Base-by-base conservation (phyloP, 257 asterid species). In the Leptodermis oblonga region DNA sequence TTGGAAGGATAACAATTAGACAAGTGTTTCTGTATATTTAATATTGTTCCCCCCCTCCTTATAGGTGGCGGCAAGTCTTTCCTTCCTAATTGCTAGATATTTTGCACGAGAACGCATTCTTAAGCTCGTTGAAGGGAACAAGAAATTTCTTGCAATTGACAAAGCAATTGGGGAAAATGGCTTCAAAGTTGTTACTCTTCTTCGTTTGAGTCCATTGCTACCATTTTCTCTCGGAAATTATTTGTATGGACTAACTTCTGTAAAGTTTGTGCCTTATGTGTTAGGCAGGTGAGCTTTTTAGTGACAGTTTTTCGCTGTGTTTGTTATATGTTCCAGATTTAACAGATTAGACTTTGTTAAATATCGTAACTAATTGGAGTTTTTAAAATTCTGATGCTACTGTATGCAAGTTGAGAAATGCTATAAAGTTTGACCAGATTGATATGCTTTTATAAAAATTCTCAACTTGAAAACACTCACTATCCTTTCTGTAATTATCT, bases 81-180 rank as follows among this genome's bases (percentile, higher is more conserved):
- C 97, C 20, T 93, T 93, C 83, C 84, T 93, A 53, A 93, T 93
- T 53, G 99, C 97, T 68, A 88, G 99, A 81, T 93, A 93, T 86
- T 93, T 90, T 84, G 99, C 97, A 46, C 97, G 99, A 20, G 97
- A 90, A 71, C 86, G 99, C 37, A 90, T 93, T 77, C 96, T 93
- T 60, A 93, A 93, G 88, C 82, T 93, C 34, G 99, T 93, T 8
- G 96, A 91, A 85, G 99, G 96, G 70, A 93, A 93, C 78, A 89
- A 89, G 82, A 89, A 90, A 68, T 90, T 93, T 78, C 95, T 89
- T 49, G 99, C 99, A 9, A 93, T 93, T 37, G 99, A 93, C 82
- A 93, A 87, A 81, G 99, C 97, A 53, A 88, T 93, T 70, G 99
- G 99, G 67, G 99, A 86, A 79, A 93, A 93, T 72, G 89, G 97